Base-by-base conservation (phyloP, 192 early-diverging fungal genomes). In the Umbelopsis vinacea region DNA sequence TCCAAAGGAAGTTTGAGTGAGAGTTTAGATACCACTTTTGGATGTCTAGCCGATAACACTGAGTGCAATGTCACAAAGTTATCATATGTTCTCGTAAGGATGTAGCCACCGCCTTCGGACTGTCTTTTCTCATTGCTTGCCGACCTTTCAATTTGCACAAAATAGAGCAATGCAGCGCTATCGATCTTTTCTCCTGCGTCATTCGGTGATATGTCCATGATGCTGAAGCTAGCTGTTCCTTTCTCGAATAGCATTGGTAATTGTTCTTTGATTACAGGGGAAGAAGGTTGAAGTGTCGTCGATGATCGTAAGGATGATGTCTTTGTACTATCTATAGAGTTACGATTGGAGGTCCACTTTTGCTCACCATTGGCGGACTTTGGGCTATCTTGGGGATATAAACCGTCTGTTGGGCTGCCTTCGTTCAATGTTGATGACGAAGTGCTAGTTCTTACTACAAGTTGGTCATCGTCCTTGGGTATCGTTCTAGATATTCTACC, bases 81-180 rank as follows among this genome's bases (percentile, higher is more conserved):
- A n/a, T 45, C 35, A 33, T 76, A 80, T 14, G 66, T 71, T 33
- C 79, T 15, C 4, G 79, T 80, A 33, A 80, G 73, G 0, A 80
- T 75, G 53, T 80, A 80, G 0, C 79, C 79, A 22, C 79, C 79
- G 1, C 79, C 79, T 52, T 80, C 79, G 1, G 79, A 80, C 4
- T 68, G 68, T 4, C 55, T 22, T 3, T 47, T 38, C 0, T 68
- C 63, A 14, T 55, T 23, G 4, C 57, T 68, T 1, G 71, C 67
- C 1, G 79, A 72, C n/a, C 79, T 68, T 35, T 80, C 79, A 35
- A 80, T 80, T 33, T 80, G 79, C 2, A 80, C 70, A 40, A 80
- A 73, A 26, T 57, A 80, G 0, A 73, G 46, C 26, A 74, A 26
- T 46, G 54, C 26, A 12, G 71, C 24, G 33, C 55, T 70, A 17